Base-by-base conservation (phyloP, 2,329 filamentous ascomycete species). In the Talaromyces sp. region DNA sequence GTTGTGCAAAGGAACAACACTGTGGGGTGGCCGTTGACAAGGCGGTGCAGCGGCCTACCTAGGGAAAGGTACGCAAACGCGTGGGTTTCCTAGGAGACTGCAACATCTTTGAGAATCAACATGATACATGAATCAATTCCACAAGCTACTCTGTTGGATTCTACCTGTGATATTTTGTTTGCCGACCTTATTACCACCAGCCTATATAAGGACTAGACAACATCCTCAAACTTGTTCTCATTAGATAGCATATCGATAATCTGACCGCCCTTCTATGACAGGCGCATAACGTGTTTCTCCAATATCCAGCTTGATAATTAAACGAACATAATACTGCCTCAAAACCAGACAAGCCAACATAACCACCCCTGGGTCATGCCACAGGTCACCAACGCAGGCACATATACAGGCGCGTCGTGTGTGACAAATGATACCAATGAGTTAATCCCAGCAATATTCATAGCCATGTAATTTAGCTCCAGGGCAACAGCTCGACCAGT, bases 391-490 rank as follows among this genome's bases (percentile, higher is more conserved):
- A 59, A 14, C 5, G 57, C 57, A 8, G 57, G 57, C 21, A 52
- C 54, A 48, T 59, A 59, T 3, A 53, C 46, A 29, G 57, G 57
- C 57, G 57, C 57, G 35, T 59, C 57, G 21, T 59, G 57, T n/a
- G 38, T 35, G 12, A 52, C 19, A 6, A 54, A 59, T 2, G 31
- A 51, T 3, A 52, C 57, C 1, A 52, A 59, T 19, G 57, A 59
- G 1, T 50, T 29, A 31, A 59, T 59, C 0, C 57, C 57, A 1
- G 51, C 52, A 10, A 55, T 21, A 26, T 59, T 59, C 17, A 53
- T 55, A 51, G 41, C 43, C 41, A 55, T 59, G 3, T 52, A 59
- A 11, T 54, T 50, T n/a, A 59, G 54, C 2, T 52, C 57, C 21
- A 59, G 27, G 3, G 57, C 38, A 17, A 59, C 57, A 14, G 57